A percentile compares a stretch with the other conserved stretches of the same genome.
Conservation (phyloP, 257 asterid species). For the Solanum sparsipilum region DNA sequence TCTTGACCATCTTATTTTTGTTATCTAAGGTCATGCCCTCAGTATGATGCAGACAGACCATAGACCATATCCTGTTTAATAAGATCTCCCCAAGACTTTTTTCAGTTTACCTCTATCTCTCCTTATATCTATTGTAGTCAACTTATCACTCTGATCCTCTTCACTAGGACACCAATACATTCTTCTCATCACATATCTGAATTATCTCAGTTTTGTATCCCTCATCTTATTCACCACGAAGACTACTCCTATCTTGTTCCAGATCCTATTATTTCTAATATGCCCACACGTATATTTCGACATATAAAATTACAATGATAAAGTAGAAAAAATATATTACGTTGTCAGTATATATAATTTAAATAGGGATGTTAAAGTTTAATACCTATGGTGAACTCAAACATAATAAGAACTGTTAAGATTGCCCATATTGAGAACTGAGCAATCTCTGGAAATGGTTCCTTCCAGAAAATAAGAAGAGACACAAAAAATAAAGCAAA, state of each 20-base stretch:
- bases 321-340: background rate
- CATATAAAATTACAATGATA: background rate
- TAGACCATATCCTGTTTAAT: background rate
- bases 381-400: constrained; percentile 34
- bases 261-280: background rate
- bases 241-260: background rate
- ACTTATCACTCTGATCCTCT: background rate
- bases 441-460: constrained; percentile 16
- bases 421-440: constrained; percentile 44
- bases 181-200: background rate
- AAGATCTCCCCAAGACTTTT: background rate
- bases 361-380: background rate
- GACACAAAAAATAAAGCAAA: constrained; percentile 33
- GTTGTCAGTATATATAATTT: background rate
- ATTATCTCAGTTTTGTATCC: background rate
- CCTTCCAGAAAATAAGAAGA: constrained; percentile 30
- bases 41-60: too few species aligned
- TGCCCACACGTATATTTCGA: background rate
- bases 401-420: constrained; percentile 37
- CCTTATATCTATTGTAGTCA: background rate
- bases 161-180: background rate
- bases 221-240: background rate
- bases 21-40: background rate
- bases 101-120: background rate
- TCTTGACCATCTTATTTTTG: background rate